These are phyloP conservation scores for Aspergillus cristatus DNA, from an alignment of 495 filamentous ascomycete genomes.

Conservation along the genomic window DNA sequence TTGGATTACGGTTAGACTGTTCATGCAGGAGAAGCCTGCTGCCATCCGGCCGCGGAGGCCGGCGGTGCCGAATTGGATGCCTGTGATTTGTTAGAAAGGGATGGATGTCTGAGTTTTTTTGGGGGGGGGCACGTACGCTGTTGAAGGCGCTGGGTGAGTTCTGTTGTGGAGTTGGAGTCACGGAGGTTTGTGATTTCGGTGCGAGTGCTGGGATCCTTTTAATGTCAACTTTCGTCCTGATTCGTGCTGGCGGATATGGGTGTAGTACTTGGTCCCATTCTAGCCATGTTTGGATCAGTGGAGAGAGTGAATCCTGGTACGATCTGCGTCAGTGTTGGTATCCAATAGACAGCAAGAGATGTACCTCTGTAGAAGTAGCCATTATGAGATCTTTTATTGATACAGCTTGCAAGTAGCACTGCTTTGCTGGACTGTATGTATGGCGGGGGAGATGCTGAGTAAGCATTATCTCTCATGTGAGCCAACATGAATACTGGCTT, in stretches of 20 bases:
- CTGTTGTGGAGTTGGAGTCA: conserved; percentile 33
- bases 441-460: too few species aligned
- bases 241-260: neutral
- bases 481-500: too few species aligned
- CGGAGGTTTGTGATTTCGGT: conserved; percentile 51
- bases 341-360: too few species aligned
- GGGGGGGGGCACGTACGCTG: conserved; percentile 30
- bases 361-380: too few species aligned
- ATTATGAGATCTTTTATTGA: too few species aligned
- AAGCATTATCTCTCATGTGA: too few species aligned
- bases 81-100: conserved; percentile 17
- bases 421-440: too few species aligned
- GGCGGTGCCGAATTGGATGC: conserved; percentile 62
- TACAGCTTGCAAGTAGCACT: too few species aligned
- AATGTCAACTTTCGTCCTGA: neutral
- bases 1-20: conserved; percentile 60
- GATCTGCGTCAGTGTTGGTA: too few species aligned
- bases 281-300: conserved; percentile 48
- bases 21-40: conserved; percentile 63
- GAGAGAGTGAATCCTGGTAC: conserved; percentile 27
- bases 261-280: conserved; percentile 47
- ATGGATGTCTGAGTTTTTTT: neutral
- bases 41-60: conserved; percentile 62
- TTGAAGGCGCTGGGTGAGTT: conserved; percentile 48
- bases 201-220: conserved; percentile 45